Percentiles rank a stretch among this genome's conserved stretches.
Evolutionary conservation across 176 grass and related monocot species (phyloP).

Genomic region (Paspalum vaginatum): DNA sequence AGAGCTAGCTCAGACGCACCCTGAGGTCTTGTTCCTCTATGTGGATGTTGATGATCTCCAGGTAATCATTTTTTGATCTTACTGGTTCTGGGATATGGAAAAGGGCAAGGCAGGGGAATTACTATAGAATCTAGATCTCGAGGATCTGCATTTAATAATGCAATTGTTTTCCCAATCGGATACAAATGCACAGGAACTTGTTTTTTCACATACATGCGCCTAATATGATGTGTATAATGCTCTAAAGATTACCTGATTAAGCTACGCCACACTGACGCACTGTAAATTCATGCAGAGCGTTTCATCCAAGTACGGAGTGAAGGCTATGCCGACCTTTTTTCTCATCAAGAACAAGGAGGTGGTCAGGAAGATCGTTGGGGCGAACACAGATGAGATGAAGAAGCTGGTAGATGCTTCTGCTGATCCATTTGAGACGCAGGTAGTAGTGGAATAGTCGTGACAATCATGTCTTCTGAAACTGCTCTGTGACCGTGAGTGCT

Average conservation of each 20-base stretch:
- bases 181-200: not conserved
- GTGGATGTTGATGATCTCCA: constrained; percentile 91
- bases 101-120: not conserved
- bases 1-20: constrained; percentile 77
- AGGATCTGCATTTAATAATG: not conserved
- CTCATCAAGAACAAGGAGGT: constrained; percentile 64
- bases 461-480: constrained; percentile 28
- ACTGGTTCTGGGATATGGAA: not conserved
- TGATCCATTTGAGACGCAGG: constrained; percentile 32
- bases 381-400: constrained; percentile 74
- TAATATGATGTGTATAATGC: not conserved
- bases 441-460: constrained; percentile 39
- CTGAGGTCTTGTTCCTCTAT: constrained; percentile 67
- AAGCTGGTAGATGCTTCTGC: constrained; percentile 63
- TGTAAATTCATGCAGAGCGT: constrained; percentile 46
- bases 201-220: not conserved
- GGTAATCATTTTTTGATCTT: constrained; percentile 48
- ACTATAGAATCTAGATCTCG: not conserved
- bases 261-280: not conserved
- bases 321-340: constrained; percentile 97
- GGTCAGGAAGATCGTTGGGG: constrained; percentile 70
- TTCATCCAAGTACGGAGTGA: constrained; percentile 82
- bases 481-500: not conserved
- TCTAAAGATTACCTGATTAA: constrained; percentile 27
- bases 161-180: not conserved